Evolutionary conservation across 768 basidiomycete species (phyloP).

Genomic region (Suillus americanus): DNA sequence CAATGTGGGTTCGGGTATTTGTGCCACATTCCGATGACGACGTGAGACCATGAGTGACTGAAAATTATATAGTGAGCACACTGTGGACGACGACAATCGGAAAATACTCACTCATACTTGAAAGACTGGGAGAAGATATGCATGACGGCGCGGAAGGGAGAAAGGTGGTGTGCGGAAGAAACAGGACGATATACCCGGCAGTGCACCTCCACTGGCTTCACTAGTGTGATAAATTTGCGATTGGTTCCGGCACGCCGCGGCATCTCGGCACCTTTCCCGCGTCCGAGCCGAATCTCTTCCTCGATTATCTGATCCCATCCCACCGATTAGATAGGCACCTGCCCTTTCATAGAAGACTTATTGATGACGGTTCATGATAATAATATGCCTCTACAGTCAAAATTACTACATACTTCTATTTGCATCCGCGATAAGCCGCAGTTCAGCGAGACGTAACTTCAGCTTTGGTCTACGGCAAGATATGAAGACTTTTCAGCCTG

Average conservation of each 20-base stretch:
- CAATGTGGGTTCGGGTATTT: slow-evolving; percentile 96
- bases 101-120: slow-evolving; percentile 70
- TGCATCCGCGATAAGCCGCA: slow-evolving; percentile 42
- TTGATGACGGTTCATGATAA: background rate
- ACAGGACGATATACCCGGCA: slow-evolving; percentile 11
- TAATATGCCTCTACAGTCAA: background rate
- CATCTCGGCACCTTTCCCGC: slow-evolving; percentile 5
- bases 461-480: slow-evolving; percentile 66
- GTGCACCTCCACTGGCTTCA: slow-evolving; percentile 11
- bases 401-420: slow-evolving; percentile 10
- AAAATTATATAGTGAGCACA: slow-evolving; percentile 13
- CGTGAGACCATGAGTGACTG: slow-evolving; percentile 90
- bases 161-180: slow-evolving; percentile 20
- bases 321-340: background rate
- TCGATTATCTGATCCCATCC: background rate
- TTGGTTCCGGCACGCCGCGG: slow-evolving; percentile 26
- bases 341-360: too few relatives aligned
- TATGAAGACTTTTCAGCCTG: slow-evolving; percentile 7
- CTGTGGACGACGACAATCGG: slow-evolving; percentile 4
- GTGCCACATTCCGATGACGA: slow-evolving; percentile 90
- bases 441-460: slow-evolving; percentile 69
- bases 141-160: slow-evolving; percentile 46
- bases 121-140: slow-evolving; percentile 87
- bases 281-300: background rate
- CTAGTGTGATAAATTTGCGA: slow-evolving; percentile 17